Base-by-base conservation (phyloP, 2,329 filamentous ascomycete species). In the Calonectria hawksworthii region DNA sequence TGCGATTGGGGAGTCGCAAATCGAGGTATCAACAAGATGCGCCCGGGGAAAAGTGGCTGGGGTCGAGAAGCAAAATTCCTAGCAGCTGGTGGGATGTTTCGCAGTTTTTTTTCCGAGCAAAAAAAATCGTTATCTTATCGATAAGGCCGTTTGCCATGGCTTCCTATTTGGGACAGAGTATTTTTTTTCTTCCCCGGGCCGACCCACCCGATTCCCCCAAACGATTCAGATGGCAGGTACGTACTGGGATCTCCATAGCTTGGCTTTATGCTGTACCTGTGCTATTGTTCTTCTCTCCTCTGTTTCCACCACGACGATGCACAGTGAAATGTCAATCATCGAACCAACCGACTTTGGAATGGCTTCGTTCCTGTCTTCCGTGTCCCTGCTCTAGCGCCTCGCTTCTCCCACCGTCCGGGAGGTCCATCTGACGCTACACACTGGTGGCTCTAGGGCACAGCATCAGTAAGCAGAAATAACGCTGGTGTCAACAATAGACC, bases 61-160 rank as follows among this genome's bases (percentile, higher is more conserved):
- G 32, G 70, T 68, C 23, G 41, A 10, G 73, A 51, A 72, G 74
- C 68, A 76, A 74, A 59, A 74, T 72, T 74, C 73, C 70, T 74
- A 65, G 64, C 69, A 78, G 76, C 73, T 74, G 75, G 80, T 77
- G 76, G 78, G 79, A 79, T 80, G 73, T 71, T 73, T 68, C 64
- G 32, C 52, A 63, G 41, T 65, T 74, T 56, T 74, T 36, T 54
- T 32, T 23, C 16, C 10, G 10, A 13, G 4, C 32, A 36, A 79
- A 76, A 80, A 81, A 82, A 79, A 78, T 75, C 67, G 64, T 75
- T 79, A 75, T 77, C 77, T 84, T 83, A 84, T 84, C 83, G 83
- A 84, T 84, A 83, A 80, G 70, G 7, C 23, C 9, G 26, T 36
- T 41, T 30, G 7, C 23, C 23, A 28, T 38, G 34, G 9, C 6